Evolutionary conservation across 2,329 filamentous ascomycete genomes (phyloP), one percentile per base, ranked within the genome.

Genomic region (Macroventuria anomochaeta): DNA sequence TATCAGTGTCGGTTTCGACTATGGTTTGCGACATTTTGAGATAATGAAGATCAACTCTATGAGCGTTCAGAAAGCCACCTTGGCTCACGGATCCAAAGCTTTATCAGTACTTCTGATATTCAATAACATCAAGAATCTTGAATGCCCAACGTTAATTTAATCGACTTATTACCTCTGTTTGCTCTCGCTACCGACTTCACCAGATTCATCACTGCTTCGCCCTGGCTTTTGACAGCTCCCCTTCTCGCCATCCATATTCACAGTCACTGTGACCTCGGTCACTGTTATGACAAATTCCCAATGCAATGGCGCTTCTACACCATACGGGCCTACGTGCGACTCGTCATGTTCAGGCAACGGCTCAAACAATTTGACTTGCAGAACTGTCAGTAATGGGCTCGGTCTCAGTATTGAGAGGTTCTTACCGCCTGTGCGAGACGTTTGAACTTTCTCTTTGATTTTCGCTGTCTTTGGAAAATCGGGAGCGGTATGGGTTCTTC

Each of bases 311-410:
- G 25, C 40, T 25, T 59, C 57, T 8, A 59, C 57, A n/a, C 57
- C 57, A 36, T 59, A 59, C 11, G 53, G 57, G 8, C 57, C 57
- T 25, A 32, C 39, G 31, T 59, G 53, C 13, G 39, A 36, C 7
- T 59, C 53, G n/a, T 59, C 29, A 31, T 59, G 50, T 11, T 44
- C 36, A 4, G 53, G 57, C n/a, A 48, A n/a, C 5, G 44, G 44
- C 20, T 48, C 44, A 8, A 26, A 40, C 1, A 15, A 6, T 7
- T 10, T 5, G 5, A 29, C 43, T 47, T 12, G 25, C 11, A 5
- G 2, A 5, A n/a, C 33, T 17, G 17, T 41, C 39, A 41, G 26
- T 18, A 12, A 8, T 15, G 5, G 2, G 12, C 2, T 4, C 5
- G 3, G 21, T 3, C 1, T 3, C 5, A 1, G 10, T 7, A 13